Evolutionary conservation across 2,329 filamentous ascomycete genomes (phyloP), one percentile per base, ranked within the genome.

Genomic region (Neoarthrinium moseri): DNA sequence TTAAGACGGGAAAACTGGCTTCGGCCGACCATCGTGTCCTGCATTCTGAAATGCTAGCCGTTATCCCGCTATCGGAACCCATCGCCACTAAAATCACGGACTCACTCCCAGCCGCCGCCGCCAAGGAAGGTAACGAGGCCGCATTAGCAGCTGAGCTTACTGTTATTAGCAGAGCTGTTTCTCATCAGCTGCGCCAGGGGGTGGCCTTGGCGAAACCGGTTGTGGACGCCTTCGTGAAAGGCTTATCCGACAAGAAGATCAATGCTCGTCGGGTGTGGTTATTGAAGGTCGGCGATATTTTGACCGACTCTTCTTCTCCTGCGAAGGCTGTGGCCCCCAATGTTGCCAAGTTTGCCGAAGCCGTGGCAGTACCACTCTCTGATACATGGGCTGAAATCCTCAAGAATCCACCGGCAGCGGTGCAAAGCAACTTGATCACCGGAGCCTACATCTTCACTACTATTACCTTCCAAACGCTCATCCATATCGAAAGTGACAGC

Each of bases 71-170:
- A 34, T 86, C 83, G 2, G 65, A 73, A 10, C 66, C 76, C 3
- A 75, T 87, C 30, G 86, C 88, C 1, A 74, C 78, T 47, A 87
- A 87, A 54, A 75, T 92, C 23, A 77, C 83, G 2, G 70, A 75
- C 40, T 81, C 80, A 6, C 75, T 97, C 48, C 81, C 86, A 6
- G 68, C 81, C 15, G 73, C 90, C 12, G 84, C 87, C 15, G 70
- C 79, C 6, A 96, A 96, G 60, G 94, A 99, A 68, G 84, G 91
- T 6, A 97, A 95, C 57, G 94, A 99, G 65, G 71, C 77, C 27
- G 91, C 91, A 33, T 72, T 96, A 21, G 77, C 81, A 33, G 84
- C 88, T 8, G 90, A 96, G 64, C 83, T 91, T 6, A 75, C 77
- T 26, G 80, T 88, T 4, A 74, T 97, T 45, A 77, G 82, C 43